Evolutionary conservation across 352 stramenopile genomes (phyloP), one percentile per base, ranked within the genome.

Genomic region (Phytophthora kernoviae): DNA sequence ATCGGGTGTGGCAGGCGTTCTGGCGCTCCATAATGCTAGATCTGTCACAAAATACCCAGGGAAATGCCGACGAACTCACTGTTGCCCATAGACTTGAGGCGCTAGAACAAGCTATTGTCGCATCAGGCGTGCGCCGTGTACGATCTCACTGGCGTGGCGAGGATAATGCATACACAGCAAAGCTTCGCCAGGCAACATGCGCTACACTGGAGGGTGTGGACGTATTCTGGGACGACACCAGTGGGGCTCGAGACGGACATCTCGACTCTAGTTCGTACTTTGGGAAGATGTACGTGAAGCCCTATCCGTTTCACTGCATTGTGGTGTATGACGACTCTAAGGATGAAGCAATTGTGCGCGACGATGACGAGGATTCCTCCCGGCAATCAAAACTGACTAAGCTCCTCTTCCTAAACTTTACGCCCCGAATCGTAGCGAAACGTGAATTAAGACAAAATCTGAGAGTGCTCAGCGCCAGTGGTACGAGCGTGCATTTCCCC

Each of bases 231-330:
- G 47, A 70, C 17, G 62, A 80, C 30, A 36, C 60, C 2, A 58
- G 30, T 14, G 71, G 71, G 21, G 53, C 65, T 42, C 55, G 62
- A 2, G 69, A 87, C 39, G 68, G 77, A 12, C 50, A 63, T 21
- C 50, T 77, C 0, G 70, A 81, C 44, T 81, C 72, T 0, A 45
- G 70, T 26, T 76, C 64, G 1, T 71, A 48, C 58, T 84, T 84
- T 58, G 75, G 69, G 0, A 83, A 83, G 55, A 76, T 83, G 73
- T 80, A 77, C 45, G 58, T 84, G 24, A 20, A 54, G 0, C 62
- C 73, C 12, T 84, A 84, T 50, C 77, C 77, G n/a, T 84, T 84
- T 40, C 62, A 81, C 36, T 82, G 71, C 46, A 65, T 82, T 14
- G 40, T 87, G 22, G 65, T 80, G 6, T 84, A 84, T 39, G 71